A percentile compares a stretch with the other conserved stretches of the same genome.
Evolutionary conservation across 768 basidiomycete species (phyloP).

Genomic region (Boletus rubropictus): DNA sequence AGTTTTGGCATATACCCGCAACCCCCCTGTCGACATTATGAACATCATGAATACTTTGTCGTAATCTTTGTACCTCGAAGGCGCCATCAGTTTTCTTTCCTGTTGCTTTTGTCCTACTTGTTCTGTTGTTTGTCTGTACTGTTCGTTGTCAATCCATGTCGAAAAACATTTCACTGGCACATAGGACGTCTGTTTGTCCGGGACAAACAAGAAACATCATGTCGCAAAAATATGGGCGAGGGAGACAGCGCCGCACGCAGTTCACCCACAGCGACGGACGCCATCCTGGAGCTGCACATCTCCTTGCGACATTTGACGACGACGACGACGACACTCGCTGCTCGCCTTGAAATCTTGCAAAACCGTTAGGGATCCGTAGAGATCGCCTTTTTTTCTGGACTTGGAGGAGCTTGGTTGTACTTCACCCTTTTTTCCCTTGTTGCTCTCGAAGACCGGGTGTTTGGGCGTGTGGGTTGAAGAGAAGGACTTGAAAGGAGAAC

Average conservation of each 20-base stretch:
- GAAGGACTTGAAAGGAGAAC: neutral
- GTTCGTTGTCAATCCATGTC: neutral
- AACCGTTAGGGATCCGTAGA: constrained; percentile 63
- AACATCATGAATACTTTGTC: constrained; percentile 3
- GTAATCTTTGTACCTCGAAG: constrained; percentile 9
- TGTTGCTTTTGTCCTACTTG: neutral
- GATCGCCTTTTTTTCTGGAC: constrained; percentile 40
- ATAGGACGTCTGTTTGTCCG: constrained; percentile 26
- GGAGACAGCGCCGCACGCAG: constrained; percentile 18
- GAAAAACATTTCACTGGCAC: neutral
- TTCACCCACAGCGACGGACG: constrained; percentile 20
- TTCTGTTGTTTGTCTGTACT: constrained; percentile 2
- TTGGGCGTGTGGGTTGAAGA: neutral
- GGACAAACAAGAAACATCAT: constrained; percentile 34
- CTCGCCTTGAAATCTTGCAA: constrained; percentile 51
- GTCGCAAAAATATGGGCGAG: constrained; percentile 32
- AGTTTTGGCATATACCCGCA: constrained; percentile 13
- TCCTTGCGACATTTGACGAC: constrained; percentile 4
- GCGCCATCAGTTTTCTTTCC: neutral
- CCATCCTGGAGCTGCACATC: constrained; percentile 8
- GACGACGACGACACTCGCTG: neutral
- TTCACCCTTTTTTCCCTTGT: constrained; percentile 2
- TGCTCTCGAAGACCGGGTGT: neutral
- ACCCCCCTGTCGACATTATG: constrained; percentile 2
- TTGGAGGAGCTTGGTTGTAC: neutral